Evolutionary conservation across 176 grass and related monocot genomes (phyloP).

Genomic region (Pharus latifolius): DNA sequence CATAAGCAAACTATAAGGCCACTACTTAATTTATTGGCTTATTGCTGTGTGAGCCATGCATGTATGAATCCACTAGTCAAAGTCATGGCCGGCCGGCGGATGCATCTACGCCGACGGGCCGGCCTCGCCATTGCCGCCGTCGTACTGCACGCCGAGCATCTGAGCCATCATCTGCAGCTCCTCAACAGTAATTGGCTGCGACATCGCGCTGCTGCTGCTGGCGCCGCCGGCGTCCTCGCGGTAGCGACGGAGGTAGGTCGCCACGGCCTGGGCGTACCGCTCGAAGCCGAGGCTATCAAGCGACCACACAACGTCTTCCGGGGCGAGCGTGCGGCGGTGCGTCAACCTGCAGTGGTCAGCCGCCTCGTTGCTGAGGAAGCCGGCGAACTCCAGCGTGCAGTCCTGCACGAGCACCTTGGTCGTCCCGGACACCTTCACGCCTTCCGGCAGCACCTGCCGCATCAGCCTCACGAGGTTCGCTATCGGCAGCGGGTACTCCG

Average conservation of each 20-base stretch:
- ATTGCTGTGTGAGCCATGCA: background rate
- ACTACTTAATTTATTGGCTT: no score
- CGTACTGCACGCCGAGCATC: no score
- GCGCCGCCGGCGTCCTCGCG: slow-evolving; percentile 16
- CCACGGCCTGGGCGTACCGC: slow-evolving; percentile 36
- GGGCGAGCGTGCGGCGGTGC: slow-evolving; percentile 41
- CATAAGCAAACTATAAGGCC: no score
- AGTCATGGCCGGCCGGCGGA: background rate
- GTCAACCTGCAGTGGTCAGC: slow-evolving; percentile 16
- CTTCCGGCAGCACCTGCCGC: slow-evolving; percentile 27
- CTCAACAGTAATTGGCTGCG: background rate
- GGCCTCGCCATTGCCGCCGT: background rate
- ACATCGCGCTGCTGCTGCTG: background rate
- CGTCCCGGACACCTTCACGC: slow-evolving; percentile 24
- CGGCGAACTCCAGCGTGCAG: slow-evolving; percentile 60
- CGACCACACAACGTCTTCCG: slow-evolving; percentile 43
- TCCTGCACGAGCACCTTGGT: slow-evolving; percentile 48
- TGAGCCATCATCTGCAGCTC: no score
- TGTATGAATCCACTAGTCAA: background rate
- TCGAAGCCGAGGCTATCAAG: slow-evolving; percentile 33
- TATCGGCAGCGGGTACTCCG: slow-evolving; percentile 56
- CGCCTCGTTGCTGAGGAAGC: slow-evolving; percentile 56
- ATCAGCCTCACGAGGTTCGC: slow-evolving; percentile 52
- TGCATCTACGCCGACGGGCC: background rate
- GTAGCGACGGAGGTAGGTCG: slow-evolving; percentile 28